Evolutionary conservation across 371 early-diverging fungal species (phyloP).

Genomic region (Synchytrium microbalum): DNA sequence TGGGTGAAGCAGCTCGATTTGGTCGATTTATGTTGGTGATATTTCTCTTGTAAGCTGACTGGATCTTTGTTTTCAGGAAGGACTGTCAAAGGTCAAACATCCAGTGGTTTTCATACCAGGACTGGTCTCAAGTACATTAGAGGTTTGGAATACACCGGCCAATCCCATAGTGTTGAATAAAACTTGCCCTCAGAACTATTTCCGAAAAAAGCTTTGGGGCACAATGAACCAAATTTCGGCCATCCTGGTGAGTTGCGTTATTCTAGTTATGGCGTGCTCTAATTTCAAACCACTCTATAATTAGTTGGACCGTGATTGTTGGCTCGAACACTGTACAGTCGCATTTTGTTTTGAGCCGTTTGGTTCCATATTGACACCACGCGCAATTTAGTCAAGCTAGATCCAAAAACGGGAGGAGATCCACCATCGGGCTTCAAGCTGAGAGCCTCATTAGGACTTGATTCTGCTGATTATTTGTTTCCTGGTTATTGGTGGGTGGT

Average conservation of each 20-base stretch:
- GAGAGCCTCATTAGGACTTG: conserved; percentile 79
- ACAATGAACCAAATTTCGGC: conserved; percentile 34
- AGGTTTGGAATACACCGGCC: conserved; percentile 81
- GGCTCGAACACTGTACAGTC: conserved; percentile 73
- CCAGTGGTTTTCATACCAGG: conserved; percentile 89
- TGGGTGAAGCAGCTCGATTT: too few relatives aligned
- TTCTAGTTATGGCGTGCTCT: conserved; percentile 28
- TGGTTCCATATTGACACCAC: too few relatives aligned
- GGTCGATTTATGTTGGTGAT: too few relatives aligned
- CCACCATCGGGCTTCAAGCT: conserved; percentile 68
- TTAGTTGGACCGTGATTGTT: conserved; percentile 75
- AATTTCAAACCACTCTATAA: neutral
- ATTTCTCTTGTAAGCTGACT: too few relatives aligned
- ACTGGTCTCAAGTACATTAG: conserved; percentile 80
- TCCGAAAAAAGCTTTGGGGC: conserved; percentile 86
- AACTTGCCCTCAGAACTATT: conserved; percentile 21
- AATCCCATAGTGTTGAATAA: neutral
- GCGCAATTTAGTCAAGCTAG: too few relatives aligned
- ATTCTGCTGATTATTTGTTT: conserved; percentile 91
- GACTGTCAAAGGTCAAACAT: conserved; percentile 12
- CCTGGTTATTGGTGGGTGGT: conserved; percentile 91
- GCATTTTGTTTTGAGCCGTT: too few relatives aligned
- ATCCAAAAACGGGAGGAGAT: conserved; percentile 78
- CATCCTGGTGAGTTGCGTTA: conserved; percentile 4
- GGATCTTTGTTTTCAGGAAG: too few relatives aligned